Evolutionary conservation across 2,329 filamentous ascomycete genomes (phyloP).

Genomic region (Sporothrix phasma): DNA sequence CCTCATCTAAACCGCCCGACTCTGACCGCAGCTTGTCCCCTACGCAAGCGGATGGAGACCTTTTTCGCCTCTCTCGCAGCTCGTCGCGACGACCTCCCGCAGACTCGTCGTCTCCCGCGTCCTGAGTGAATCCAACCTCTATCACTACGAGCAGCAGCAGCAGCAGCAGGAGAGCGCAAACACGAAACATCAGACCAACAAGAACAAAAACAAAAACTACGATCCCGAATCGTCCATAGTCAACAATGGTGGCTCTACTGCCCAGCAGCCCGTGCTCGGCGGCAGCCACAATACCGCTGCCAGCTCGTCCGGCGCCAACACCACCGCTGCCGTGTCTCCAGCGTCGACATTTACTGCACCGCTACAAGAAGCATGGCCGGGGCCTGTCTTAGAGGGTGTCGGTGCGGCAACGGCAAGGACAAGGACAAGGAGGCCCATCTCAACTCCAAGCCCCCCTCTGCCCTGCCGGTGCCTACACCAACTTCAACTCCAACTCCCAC

Average conservation of each 20-base stretch:
- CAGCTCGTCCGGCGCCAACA: constrained; percentile 1
- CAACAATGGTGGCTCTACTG: constrained; percentile 6
- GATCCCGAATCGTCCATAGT: background rate
- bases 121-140: constrained; percentile 15
- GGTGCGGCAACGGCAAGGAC: constrained; percentile 20
- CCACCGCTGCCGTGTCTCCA: constrained; percentile 11
- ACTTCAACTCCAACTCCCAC: background rate
- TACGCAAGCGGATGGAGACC: constrained; percentile 46
- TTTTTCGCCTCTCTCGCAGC: constrained; percentile 20
- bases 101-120: constrained; percentile 24
- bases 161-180: constrained; percentile 1
- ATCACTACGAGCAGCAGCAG: background rate
- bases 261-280: background rate
- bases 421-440: constrained; percentile 23
- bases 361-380: constrained; percentile 43
- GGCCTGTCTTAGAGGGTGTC: constrained; percentile 41
- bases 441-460: background rate
- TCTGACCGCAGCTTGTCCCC: constrained; percentile 48
- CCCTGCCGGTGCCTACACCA: background rate
- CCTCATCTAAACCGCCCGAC: constrained; percentile 42
- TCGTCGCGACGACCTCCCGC: constrained; percentile 32
- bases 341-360: constrained; percentile 32
- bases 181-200: background rate
- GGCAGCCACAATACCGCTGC: background rate
- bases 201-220: background rate